phyloP scores from a whole-genome alignment of 768 basidiomycete genomes.

The Asterophora parasitica region DNA sequence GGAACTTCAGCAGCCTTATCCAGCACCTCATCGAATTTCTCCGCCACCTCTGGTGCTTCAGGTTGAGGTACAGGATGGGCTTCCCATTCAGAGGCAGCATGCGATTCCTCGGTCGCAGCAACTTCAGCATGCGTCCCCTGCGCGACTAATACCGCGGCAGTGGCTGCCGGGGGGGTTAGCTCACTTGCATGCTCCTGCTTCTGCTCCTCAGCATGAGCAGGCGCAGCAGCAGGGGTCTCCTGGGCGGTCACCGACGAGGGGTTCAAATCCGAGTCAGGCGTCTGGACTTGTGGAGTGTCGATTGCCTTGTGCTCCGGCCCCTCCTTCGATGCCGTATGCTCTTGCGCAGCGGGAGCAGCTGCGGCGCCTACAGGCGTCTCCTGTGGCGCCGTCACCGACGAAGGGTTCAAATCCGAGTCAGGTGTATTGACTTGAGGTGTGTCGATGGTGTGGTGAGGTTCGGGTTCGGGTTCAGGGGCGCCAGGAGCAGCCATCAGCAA shows the following conservation, averaged over 20 bases:
- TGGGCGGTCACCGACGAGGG: not conserved
- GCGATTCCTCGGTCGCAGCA: no score
- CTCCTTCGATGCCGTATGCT: no score
- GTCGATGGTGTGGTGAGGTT: not conserved
- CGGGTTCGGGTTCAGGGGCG: no score
- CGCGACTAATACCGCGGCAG: no score
- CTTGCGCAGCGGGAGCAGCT: not conserved
- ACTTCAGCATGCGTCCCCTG: no score
- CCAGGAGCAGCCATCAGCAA: no score
- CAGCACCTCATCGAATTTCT: no score
- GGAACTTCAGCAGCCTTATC: no score
- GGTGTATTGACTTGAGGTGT: slow-evolving; percentile 5
- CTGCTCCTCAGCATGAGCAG: not conserved
- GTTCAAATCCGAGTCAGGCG: slow-evolving; percentile 2
- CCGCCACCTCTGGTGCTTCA: no score
- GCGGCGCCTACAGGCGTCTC: not conserved
- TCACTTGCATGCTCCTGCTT: slow-evolving; percentile 7
- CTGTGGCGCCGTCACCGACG: slow-evolving; percentile 1
- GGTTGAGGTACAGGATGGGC: no score
- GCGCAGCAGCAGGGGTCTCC: not conserved
- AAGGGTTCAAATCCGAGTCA: slow-evolving; percentile 5
- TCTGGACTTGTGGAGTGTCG: slow-evolving; percentile 2
- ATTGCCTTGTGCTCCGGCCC: not conserved
- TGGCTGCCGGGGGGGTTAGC: no score
- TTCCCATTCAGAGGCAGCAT: no score